Evolutionary conservation across 495 filamentous ascomycete species (phyloP), one percentile per base, ranked within the genome.

Genomic region (Xylaria scruposa): DNA sequence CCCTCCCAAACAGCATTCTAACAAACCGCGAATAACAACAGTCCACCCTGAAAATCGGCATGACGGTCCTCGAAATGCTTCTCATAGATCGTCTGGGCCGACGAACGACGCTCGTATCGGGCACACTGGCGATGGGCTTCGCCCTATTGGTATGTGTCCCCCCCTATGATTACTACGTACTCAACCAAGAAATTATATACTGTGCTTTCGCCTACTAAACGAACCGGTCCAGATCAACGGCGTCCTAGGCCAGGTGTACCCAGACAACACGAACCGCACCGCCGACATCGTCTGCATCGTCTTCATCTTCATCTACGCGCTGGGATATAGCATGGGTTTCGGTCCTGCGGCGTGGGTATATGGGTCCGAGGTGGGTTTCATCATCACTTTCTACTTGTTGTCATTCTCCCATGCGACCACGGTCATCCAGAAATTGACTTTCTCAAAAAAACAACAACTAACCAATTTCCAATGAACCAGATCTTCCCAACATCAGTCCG

Each of bases 291-390:
- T 77, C 19, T 88, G 88, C 73, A 81, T 89, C 56, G 81, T 86
- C 19, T 89, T 88, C 70, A 83, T 89, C 31, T 90, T 89, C 78
- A 79, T 90, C 69, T 90, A 87, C 77, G 82, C 86, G 3, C 79
- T 89, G 29, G 87, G 87, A 0, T 89, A 86, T 73, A 87, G 85
- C 42, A 82, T 89, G 77, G 85, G 87, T 0, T 88, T 89, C 72
- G 88, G 88, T 0, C 86, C 87, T 0, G 82, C 86, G 3, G 81
- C 87, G 0, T 90, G 87, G 88, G 87, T 90, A 0, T 89, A 90
- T 59, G 85, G 87, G 1, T 84, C 87, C 0, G 88, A 90, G 80
- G 85, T 87, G 70, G 8, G 46, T 12, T 31, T 31, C 29, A 1
- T 31, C 29, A 3, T 31, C 29, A 31, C n/a, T n/a, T n/a, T n/a